Evolutionary conservation across 2,329 filamentous ascomycete species (phyloP), one percentile per base, ranked within the genome.

Genomic region (Colletotrichum sp.): DNA sequence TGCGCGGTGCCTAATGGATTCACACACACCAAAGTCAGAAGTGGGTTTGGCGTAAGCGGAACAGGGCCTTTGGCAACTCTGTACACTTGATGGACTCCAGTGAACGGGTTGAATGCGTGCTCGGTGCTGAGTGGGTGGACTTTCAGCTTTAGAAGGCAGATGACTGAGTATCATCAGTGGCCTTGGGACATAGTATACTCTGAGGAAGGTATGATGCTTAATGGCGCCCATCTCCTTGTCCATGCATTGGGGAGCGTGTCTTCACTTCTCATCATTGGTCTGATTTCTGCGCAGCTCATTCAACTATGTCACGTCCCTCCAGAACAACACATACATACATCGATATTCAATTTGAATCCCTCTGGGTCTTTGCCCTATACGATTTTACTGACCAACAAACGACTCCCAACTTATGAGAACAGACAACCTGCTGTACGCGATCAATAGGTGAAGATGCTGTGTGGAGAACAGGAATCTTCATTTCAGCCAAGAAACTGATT

Each of bases 401-500:
- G 44, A 52, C n/a, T 6, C 18, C 9, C 9, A 49, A 49, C 18
- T n/a, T 12, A n/a, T 6, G 18, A 49, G 5, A 18, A 18, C 5
- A 44, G 36, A 44, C 36, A 8, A 10, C 16, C 36, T 49, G 39
- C 39, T 49, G 39, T n/a, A 5, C 39, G 39, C 39, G 9, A n/a
- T 12, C 18, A 12, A n/a, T n/a, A 12, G 9, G 5, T 12, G 5
- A 49, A n/a, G 39, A 49, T 52, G 44, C 44, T 21, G 6, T n/a
- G 10, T 13, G n/a, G n/a, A 52, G n/a, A 52, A 52, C 3, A 21
- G n/a, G 12, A 21, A 59, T 59, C 55, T 59, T 28, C 55, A 34
- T 30, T 32, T 75, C 32, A 71, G 10, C 75, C 52, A 15, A 76
- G 78, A 78, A 5, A 81, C 80, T 77, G 77, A 49, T 79, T 82